phyloP scores from a whole-genome alignment of 2,329 filamentous ascomycete genomes.

The Sporothrix brasiliensis region DNA sequence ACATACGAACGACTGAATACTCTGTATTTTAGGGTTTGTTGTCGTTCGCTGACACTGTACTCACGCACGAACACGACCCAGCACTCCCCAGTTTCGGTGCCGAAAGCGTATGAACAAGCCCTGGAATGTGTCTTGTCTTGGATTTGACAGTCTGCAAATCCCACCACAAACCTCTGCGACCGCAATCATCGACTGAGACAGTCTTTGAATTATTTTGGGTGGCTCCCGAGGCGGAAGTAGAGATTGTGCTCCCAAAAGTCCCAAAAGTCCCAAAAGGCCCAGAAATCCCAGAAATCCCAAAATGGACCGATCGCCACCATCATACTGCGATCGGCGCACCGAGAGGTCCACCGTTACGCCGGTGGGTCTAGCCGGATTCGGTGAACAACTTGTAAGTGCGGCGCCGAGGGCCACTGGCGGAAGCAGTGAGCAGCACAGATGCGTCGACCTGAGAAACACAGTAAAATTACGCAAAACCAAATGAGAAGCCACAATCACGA shows the following conservation, averaged over 20 bases:
- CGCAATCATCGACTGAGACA: not conserved
- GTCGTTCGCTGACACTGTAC: too few species aligned
- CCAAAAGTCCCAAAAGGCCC: too few species aligned
- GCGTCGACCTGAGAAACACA: too few species aligned
- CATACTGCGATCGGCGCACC: not conserved
- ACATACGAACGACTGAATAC: too few species aligned
- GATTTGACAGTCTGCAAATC: not conserved
- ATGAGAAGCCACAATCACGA: too few species aligned
- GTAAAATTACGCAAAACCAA: too few species aligned
- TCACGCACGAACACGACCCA: too few species aligned
- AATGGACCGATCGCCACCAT: conserved; percentile 6
- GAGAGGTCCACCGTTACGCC: not conserved
- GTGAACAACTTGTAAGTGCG: not conserved
- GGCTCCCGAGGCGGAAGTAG: too few species aligned
- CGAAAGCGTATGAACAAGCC: conserved; percentile 5
- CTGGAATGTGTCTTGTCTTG: too few species aligned
- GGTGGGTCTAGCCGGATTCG: not conserved
- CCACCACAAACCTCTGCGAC: not conserved
- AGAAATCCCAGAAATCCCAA: too few species aligned
- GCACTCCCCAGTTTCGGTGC: not conserved
- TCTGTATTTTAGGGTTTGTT: too few species aligned
- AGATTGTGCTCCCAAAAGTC: not conserved
- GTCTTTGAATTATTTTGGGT: not conserved
- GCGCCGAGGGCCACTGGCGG: not conserved
- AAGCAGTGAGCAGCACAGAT: too few species aligned